These are phyloP conservation scores for Cornus suecica DNA, from an alignment of 148 eudicot genomes.

Conservation along the genomic window DNA sequence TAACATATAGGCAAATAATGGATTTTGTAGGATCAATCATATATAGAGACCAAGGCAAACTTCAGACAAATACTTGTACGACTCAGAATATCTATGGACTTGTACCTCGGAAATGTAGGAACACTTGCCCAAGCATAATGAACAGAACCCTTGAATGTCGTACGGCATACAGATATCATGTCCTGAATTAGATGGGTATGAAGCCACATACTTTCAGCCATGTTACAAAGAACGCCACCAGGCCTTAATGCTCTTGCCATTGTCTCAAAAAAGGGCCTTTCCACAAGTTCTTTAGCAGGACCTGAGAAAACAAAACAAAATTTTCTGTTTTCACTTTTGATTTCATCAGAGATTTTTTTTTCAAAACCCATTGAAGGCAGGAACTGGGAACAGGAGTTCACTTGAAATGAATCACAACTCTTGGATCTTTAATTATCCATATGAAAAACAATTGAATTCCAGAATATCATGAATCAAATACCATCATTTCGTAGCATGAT, in stretches of 20 bases:
- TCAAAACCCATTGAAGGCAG: not conserved
- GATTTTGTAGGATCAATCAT: too few species aligned
- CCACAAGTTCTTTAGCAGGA: conserved; percentile 93
- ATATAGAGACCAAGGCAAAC: not conserved
- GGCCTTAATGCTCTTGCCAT: conserved; percentile 89
- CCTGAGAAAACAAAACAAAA: conserved; percentile 34
- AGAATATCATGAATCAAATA: too few species aligned
- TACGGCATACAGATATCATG: conserved; percentile 67
- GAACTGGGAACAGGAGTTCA: not conserved
- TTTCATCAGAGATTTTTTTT: not conserved
- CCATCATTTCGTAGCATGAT: too few species aligned
- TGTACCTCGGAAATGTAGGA: conserved; percentile 96
- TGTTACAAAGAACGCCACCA: conserved; percentile 96
- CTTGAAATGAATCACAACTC: not conserved
- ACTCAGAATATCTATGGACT: not conserved
- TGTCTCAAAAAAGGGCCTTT: conserved; percentile 84
- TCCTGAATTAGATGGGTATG: conserved; percentile 95
- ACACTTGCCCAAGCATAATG: conserved; percentile 97
- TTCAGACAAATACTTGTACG: not conserved
- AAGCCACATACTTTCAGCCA: conserved; percentile 99
- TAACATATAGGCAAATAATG: not conserved
- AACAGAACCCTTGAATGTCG: conserved; percentile 81
- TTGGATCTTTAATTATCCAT: not conserved
- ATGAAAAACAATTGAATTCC: not conserved
- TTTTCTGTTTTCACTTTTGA: too few species aligned